phyloP scores from a whole-genome alignment of 1,284 basidiomycete genomes.

The Ustilago trichophora region DNA sequence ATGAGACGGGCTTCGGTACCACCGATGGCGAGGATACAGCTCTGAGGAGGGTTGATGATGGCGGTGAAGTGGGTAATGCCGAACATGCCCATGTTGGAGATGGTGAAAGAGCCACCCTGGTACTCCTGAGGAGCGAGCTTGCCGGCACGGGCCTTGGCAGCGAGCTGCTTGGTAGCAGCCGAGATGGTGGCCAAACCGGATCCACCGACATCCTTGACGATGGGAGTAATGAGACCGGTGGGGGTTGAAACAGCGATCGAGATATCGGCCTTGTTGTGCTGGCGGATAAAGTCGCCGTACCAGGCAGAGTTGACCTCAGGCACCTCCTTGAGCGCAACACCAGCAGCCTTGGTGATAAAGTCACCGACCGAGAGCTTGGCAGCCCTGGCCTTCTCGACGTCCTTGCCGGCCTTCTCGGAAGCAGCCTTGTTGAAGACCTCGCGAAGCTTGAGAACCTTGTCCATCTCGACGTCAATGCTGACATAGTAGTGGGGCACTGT shows the following conservation, averaged over 20 bases:
- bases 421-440: constrained; percentile 87
- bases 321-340: constrained; percentile 89
- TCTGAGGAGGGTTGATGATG: constrained; percentile 99
- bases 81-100: constrained; percentile 99
- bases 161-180: constrained; percentile 87
- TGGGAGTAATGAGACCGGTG: constrained; percentile 95
- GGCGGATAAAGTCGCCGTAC: constrained; percentile 93
- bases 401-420: constrained; percentile 56
- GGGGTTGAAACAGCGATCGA: constrained; percentile 96
- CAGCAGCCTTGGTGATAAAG: constrained; percentile 95
- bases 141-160: constrained; percentile 93
- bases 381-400: constrained; percentile 76
- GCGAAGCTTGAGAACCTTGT: constrained; percentile 90
- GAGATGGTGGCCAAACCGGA: constrained; percentile 94
- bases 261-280: constrained; percentile 97
- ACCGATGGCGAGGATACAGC: constrained; percentile 95
- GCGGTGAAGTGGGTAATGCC: constrained; percentile 92
- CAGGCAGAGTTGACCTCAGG: constrained; percentile 98
- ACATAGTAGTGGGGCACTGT: constrained; percentile 97
- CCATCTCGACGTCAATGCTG: constrained; percentile 95
- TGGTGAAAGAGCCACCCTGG: constrained; percentile 96
- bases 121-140: constrained; percentile 96
- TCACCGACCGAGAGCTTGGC: constrained; percentile 95
- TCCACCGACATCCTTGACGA: constrained; percentile 88
- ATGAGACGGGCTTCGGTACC: constrained; percentile 86